Percentiles rank a stretch among this genome's conserved stretches.
phyloP scores from a whole-genome alignment of 1,139 yeast species.

The Diutina catenulata region DNA sequence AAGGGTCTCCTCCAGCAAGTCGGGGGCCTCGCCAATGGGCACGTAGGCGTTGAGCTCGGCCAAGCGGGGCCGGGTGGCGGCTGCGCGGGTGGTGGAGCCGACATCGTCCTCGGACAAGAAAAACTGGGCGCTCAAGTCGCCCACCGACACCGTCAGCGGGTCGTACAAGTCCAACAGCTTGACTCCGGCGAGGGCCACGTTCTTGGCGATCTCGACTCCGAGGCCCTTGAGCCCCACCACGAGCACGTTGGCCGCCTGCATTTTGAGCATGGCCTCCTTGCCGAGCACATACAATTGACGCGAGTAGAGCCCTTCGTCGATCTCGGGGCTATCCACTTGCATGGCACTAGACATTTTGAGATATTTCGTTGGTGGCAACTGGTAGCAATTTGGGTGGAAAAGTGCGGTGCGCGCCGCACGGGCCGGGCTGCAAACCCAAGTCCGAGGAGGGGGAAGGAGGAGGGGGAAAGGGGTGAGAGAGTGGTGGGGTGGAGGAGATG shows the following conservation, averaged over 20 bases:
- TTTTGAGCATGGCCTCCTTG: constrained; percentile 93
- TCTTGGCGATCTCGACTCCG: constrained; percentile 93
- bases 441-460: no score
- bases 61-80: constrained; percentile 50
- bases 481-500: no score
- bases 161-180: constrained; percentile 84
- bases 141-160: constrained; percentile 53
- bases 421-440: no score
- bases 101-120: constrained; percentile 61
- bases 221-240: constrained; percentile 82
- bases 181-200: constrained; percentile 94
- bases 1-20: constrained; percentile 37
- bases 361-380: no score
- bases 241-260: constrained; percentile 87
- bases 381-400: no score
- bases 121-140: constrained; percentile 83
- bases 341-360: constrained; percentile 23
- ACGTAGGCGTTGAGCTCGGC: constrained; percentile 84
- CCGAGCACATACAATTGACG: constrained; percentile 93
- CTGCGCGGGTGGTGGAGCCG: constrained; percentile 48
- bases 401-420: no score
- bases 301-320: constrained; percentile 90
- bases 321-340: constrained; percentile 50
- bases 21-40: constrained; percentile 61
- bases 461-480: neutral